Base-by-base conservation (phyloP, 164 flowering plant genomes). In the Magnolia changhungtana region DNA sequence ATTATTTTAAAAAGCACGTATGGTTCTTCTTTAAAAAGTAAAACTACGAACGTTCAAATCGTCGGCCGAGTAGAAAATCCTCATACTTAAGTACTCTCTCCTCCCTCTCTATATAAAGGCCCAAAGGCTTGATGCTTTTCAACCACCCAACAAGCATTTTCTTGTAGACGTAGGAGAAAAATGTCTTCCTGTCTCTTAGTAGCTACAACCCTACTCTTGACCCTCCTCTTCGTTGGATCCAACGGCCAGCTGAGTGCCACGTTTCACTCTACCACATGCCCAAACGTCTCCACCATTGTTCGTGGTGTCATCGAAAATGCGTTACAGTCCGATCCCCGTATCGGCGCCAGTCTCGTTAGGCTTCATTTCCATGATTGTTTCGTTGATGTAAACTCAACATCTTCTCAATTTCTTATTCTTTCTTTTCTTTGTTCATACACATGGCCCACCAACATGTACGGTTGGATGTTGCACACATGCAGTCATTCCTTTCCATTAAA, bases 321-420 rank as follows among this genome's bases (percentile, higher is more conserved):
- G 72, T 58, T 77, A 4, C 76, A 55, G 23, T 73, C 79, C 0
- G 65, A 80, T 1, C 50, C 80, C 2, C 68, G 92, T 0, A 85
- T 87, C 24, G 85, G 77, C 0, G 92, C 96, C 2, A 88, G 84
- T 75, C 86, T 91, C 67, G 71, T 85, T 71, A 83, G 91, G 7
- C 90, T 89, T 67, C 91, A 90, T 77, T 92, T 90, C 75, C 97
- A 90, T 58, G 95, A 89, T 72, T 92, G 95, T 79, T 91, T 86
- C 79, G 95, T 90, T 29, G 69, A 91, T 75, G 93, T 88, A 77
- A 10, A 14, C 27, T 16, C 71, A 11, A 13, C 20, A 16, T 16
- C 29, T 18, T 69, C 7, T 69, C 49, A 29, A 16, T 23, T 66
- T 66, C 45, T 66, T 6, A 10, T 2, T 63, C 23, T n/a, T 63